phyloP scores from a whole-genome alignment of 2,329 filamentous ascomycete genomes.

The Aspergillus sp. region DNA sequence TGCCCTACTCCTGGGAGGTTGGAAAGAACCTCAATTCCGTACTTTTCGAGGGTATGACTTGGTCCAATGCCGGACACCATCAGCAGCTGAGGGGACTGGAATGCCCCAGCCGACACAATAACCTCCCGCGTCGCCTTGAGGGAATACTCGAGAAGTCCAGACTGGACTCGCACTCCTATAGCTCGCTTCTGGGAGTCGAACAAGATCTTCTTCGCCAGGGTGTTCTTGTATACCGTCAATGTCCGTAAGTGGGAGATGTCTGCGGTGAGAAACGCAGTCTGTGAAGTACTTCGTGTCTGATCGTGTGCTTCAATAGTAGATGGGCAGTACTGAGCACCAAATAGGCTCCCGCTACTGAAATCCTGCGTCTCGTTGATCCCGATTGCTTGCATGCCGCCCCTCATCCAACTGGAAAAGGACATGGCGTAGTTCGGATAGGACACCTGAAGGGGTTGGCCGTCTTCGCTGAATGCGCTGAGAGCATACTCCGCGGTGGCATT shows the following conservation, averaged over 20 bases:
- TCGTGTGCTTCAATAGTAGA: constrained; percentile 42
- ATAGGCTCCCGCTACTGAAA: constrained; percentile 37
- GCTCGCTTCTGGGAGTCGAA: constrained; percentile 41
- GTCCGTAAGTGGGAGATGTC: constrained; percentile 7
- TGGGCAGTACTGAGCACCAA: constrained; percentile 32
- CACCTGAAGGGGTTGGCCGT: constrained; percentile 33
- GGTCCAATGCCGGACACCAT: constrained; percentile 45
- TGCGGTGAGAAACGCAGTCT: constrained; percentile 28
- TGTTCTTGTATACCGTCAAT: constrained; percentile 37
- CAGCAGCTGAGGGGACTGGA: constrained; percentile 47
- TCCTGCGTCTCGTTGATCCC: constrained; percentile 31
- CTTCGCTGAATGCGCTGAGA: constrained; percentile 19
- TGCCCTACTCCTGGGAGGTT: constrained; percentile 28
- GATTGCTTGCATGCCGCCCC: constrained; percentile 28
- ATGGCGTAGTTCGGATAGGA: constrained; percentile 33
- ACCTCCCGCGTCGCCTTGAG: constrained; percentile 43
- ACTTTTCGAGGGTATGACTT: constrained; percentile 10
- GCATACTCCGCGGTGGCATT: constrained; percentile 18
- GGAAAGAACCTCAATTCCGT: constrained; percentile 18
- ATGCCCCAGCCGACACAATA: constrained; percentile 43
- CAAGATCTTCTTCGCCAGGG: constrained; percentile 38
- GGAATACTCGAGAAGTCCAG: constrained; percentile 30
- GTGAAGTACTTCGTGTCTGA: constrained; percentile 41
- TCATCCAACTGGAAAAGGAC: constrained; percentile 30
- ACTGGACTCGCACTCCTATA: constrained; percentile 39